phyloP scores from a whole-genome alignment of 345 rosid genomes.

The Brassica juncea region DNA sequence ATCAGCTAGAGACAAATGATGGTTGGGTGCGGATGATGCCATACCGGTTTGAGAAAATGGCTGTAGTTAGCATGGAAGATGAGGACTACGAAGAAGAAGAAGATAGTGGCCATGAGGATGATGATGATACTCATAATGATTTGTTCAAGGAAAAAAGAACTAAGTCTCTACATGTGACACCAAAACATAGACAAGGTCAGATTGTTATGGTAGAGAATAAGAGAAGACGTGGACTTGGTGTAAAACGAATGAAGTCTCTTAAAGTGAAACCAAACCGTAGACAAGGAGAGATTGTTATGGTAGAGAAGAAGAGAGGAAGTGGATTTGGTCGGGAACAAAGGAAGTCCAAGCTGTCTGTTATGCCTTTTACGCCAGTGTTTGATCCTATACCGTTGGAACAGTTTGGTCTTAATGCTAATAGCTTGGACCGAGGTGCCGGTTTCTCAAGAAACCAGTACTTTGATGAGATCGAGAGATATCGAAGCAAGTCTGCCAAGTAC shows the following conservation, averaged over 20 bases:
- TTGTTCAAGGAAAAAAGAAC: background rate
- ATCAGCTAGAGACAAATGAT: slow-evolving; percentile 9
- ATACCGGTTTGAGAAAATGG: slow-evolving; percentile 3
- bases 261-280: background rate
- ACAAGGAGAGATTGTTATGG: slow-evolving; percentile 1
- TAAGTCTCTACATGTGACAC: background rate
- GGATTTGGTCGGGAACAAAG: slow-evolving; percentile 27
- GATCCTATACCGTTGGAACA: slow-evolving; percentile 42
- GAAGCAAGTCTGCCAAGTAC: slow-evolving; percentile 16
- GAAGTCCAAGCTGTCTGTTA: slow-evolving; percentile 47
- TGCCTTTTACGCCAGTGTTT: slow-evolving; percentile 51
- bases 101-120: background rate
- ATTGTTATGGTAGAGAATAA: slow-evolving; percentile 18
- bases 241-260: background rate
- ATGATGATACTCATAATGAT: slow-evolving; percentile 18
- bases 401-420: slow-evolving; percentile 39
- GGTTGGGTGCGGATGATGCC: slow-evolving; percentile 39
- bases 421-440: background rate
- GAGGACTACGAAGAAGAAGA: slow-evolving; percentile 40
- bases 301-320: slow-evolving; percentile 26
- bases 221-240: background rate
- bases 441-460: slow-evolving; percentile 32
- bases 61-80: slow-evolving; percentile 25
- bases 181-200: background rate
- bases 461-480: slow-evolving; percentile 38